A percentile compares a stretch with the other conserved stretches of the same genome.
Evolutionary conservation across 2,329 filamentous ascomycete species (phyloP).

Genomic region (Penicillium sp.): DNA sequence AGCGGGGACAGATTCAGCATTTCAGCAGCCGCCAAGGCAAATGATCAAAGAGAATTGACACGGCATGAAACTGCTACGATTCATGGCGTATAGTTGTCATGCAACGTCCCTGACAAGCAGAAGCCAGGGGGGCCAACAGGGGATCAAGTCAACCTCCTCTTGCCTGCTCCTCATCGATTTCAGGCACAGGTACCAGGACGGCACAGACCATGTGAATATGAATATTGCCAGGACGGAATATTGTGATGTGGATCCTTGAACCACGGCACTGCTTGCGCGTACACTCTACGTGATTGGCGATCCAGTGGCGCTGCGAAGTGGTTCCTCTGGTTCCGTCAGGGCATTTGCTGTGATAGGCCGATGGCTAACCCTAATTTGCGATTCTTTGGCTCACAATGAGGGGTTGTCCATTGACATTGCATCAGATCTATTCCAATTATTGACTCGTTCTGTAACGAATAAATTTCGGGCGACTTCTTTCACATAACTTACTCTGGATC

Average conservation of each 20-base stretch:
- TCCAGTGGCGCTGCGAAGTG: slow-evolving; percentile 1
- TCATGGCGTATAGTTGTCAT: not conserved
- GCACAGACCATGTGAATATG: slow-evolving; percentile 5
- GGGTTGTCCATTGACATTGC: slow-evolving; percentile 1
- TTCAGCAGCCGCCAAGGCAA: too few species aligned
- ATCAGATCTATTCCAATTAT: slow-evolving; percentile 1
- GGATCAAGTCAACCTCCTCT: not conserved
- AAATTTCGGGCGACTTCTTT: not conserved
- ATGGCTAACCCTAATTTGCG: not conserved
- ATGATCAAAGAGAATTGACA: not conserved
- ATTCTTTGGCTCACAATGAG: not conserved
- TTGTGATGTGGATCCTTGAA: slow-evolving; percentile 9
- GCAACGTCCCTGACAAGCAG: not conserved
- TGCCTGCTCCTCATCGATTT: not conserved
- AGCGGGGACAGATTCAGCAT: not conserved
- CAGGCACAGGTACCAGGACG: not conserved
- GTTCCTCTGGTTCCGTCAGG: slow-evolving; percentile 9
- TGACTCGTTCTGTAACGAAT: not conserved
- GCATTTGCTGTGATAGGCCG: slow-evolving; percentile 6
- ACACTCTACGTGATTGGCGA: slow-evolving; percentile 11
- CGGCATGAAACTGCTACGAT: not conserved
- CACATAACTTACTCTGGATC: not conserved
- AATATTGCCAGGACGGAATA: not conserved
- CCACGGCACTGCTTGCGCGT: slow-evolving; percentile 6
- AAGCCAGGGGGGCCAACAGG: not conserved